A percentile compares a stretch with the other conserved stretches of the same genome.
phyloP scores from a whole-genome alignment of 129 eudicot species.

The Chrysanthemum seticuspe region DNA sequence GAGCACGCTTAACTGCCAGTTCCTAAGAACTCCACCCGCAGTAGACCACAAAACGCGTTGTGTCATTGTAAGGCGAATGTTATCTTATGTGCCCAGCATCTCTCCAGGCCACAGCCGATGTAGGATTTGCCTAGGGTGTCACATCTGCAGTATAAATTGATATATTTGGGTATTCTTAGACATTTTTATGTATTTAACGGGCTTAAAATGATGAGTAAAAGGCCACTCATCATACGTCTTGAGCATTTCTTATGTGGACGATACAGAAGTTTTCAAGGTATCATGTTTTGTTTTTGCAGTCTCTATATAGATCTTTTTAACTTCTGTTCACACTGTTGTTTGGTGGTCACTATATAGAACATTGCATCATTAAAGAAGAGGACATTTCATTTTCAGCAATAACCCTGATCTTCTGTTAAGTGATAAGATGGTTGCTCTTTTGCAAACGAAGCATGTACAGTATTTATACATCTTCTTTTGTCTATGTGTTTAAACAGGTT shows the following conservation, averaged over 20 bases:
- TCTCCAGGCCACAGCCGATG: no score
- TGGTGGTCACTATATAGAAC: not conserved
- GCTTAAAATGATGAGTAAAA: no score
- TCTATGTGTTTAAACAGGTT: conserved; percentile 48
- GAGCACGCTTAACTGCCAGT: no score
- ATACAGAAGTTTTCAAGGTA: conserved; percentile 99
- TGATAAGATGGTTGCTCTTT: conserved; percentile 11
- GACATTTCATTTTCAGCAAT: not conserved
- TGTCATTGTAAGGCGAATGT: no score
- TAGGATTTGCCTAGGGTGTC: no score
- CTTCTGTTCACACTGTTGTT: conserved; percentile 5
- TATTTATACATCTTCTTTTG: not conserved
- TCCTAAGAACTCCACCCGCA: no score
- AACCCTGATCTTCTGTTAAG: conserved; percentile 1
- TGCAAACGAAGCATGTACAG: conserved; percentile 10
- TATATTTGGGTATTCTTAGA: no score
- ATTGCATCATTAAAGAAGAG: not conserved
- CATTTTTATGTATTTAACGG: no score
- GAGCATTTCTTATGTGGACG: conserved; percentile 93
- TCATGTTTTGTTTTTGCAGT: not conserved
- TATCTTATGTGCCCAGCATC: no score
- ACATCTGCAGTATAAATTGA: no score
- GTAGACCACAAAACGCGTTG: no score
- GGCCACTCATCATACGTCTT: conserved; percentile 43
- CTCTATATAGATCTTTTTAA: conserved; percentile 2